Percentiles rank a stretch among this genome's conserved stretches.
Conservation (phyloP, 257 asterid genomes). For the Agastache rugosa region DNA sequence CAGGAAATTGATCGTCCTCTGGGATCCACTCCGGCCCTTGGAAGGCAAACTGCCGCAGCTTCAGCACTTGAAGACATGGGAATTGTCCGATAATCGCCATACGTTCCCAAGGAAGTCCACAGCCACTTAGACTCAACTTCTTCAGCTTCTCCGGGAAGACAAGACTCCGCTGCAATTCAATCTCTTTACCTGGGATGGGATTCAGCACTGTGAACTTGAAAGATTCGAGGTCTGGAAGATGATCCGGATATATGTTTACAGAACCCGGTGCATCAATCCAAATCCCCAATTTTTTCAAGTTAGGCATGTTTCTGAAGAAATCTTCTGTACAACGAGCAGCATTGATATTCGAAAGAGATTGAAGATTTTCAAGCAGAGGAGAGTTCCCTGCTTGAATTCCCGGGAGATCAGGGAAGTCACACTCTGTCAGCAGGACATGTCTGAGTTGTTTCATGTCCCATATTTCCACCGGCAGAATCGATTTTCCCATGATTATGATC, state of each 20-base stretch:
- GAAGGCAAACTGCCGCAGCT: slow-evolving; percentile 36
- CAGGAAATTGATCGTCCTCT: slow-evolving; percentile 7
- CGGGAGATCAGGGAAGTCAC: slow-evolving; percentile 30
- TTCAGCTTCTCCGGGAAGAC: slow-evolving; percentile 23
- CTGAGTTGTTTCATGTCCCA: slow-evolving; percentile 41
- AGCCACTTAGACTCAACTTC: slow-evolving; percentile 34
- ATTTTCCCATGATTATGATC: slow-evolving; percentile 17
- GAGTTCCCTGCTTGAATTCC: not conserved
- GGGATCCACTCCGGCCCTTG: slow-evolving; percentile 32
- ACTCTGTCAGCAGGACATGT: slow-evolving; percentile 38
- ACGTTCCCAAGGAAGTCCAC: slow-evolving; percentile 42
- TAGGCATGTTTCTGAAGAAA: slow-evolving; percentile 39
- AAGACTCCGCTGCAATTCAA: slow-evolving; percentile 25
- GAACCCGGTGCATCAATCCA: slow-evolving; percentile 32
- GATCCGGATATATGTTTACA: slow-evolving; percentile 14
- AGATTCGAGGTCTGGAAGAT: slow-evolving; percentile 36
- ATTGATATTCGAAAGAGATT: slow-evolving; percentile 34
- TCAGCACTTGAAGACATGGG: slow-evolving; percentile 39
- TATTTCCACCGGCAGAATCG: slow-evolving; percentile 34
- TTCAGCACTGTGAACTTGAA: slow-evolving; percentile 37
- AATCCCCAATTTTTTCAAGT: slow-evolving; percentile 39
- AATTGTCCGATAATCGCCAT: slow-evolving; percentile 26
- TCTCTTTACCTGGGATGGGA: slow-evolving; percentile 29
- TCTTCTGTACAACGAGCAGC: slow-evolving; percentile 31
- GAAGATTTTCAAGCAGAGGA: slow-evolving; percentile 38